Base-by-base conservation (phyloP, 2,329 filamentous ascomycete species). In the Fusarium luffae region DNA sequence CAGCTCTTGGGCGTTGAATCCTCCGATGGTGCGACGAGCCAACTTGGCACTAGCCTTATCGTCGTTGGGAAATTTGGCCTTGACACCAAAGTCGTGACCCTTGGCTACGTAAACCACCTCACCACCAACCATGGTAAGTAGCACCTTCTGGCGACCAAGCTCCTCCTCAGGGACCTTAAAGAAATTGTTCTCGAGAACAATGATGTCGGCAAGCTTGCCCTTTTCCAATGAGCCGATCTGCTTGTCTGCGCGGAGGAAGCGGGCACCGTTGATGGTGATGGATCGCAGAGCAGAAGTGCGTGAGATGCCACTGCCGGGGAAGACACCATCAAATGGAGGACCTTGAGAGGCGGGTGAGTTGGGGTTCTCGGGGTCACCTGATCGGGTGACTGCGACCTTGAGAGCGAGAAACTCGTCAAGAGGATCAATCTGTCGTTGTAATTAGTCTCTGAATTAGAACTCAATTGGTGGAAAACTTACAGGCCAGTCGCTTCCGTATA, bases 401-500 rank as follows among this genome's bases (percentile, higher is more conserved):
- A 76, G 58, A 14, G 74, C 74, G 4, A 76, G 72, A 27, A 74
- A 76, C 40, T 73, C 71, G 16, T 76, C 74, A 3, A 75, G 73
- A 13, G 74, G 74, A 41, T 76, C 73, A 51, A 75, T 75, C 72
- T 75, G 27, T 3, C 4, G 18, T 9, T n/a, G 30, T 7, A 13
- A 25, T 68, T 14, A 73, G 44, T 40, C 14, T 30, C 14, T 46
- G 11, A 16, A 4, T 9, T 13, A 27, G n/a, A 25, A 3, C 18
- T 14, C 16, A 3, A 12, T 8, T 7, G 6, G 6, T 16, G 23
- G 4, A 41, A 4, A 42, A 66, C 73, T 71, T 56, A 75, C 74
- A 19, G 74, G 74, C 73, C 74, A 76, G 41, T 76, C 74, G 18
- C 73, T 75, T 23, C 74, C 74, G 8, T 76, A 74, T 6, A 74